Percentiles rank a stretch among this genome's conserved stretches.
These are phyloP conservation scores for Penicillium steckii DNA, from an alignment of 495 filamentous ascomycete species.

Conservation along the genomic window DNA sequence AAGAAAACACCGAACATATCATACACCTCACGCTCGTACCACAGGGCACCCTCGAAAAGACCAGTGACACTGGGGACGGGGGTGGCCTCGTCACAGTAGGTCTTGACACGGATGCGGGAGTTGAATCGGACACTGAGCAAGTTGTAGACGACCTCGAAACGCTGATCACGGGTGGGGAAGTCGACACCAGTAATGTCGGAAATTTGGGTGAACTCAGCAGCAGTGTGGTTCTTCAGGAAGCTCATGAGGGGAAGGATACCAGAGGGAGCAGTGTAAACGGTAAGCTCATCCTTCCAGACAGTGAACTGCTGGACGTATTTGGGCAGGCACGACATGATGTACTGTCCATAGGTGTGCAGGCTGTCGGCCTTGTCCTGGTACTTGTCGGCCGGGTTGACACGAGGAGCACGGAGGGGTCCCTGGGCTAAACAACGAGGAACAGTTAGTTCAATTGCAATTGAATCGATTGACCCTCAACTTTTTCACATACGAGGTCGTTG, in stretches of 20 bases:
- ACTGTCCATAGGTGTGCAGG: slow-evolving; percentile 92
- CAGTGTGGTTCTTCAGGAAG: slow-evolving; percentile 97
- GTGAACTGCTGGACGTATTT: slow-evolving; percentile 99
- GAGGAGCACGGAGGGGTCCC: slow-evolving; percentile 68
- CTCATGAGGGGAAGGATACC: slow-evolving; percentile 87
- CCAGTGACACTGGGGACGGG: slow-evolving; percentile 84
- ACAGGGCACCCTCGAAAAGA: slow-evolving; percentile 93
- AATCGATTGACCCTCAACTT: not conserved
- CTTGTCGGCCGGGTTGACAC: slow-evolving; percentile 92
- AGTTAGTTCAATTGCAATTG: slow-evolving; percentile 23
- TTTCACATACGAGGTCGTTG: slow-evolving; percentile 57
- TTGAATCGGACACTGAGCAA: slow-evolving; percentile 93
- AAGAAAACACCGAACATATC: slow-evolving; percentile 99
- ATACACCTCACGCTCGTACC: slow-evolving; percentile 98
- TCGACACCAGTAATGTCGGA: slow-evolving; percentile 92
- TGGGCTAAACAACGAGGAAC: slow-evolving; percentile 35
- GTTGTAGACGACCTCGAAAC: slow-evolving; percentile 99
- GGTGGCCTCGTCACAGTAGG: slow-evolving; percentile 95
- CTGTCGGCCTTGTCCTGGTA: slow-evolving; percentile 78
- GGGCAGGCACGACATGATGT: slow-evolving; percentile 92
- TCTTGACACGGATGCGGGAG: slow-evolving; percentile 95
- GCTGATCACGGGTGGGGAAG: slow-evolving; percentile 88
- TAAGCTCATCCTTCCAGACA: slow-evolving; percentile 98
- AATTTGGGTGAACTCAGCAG: slow-evolving; percentile 93
- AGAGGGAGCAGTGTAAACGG: slow-evolving; percentile 84